Conservation (phyloP, 139 green algal genomes). For the Eudorina sp. region DNA sequence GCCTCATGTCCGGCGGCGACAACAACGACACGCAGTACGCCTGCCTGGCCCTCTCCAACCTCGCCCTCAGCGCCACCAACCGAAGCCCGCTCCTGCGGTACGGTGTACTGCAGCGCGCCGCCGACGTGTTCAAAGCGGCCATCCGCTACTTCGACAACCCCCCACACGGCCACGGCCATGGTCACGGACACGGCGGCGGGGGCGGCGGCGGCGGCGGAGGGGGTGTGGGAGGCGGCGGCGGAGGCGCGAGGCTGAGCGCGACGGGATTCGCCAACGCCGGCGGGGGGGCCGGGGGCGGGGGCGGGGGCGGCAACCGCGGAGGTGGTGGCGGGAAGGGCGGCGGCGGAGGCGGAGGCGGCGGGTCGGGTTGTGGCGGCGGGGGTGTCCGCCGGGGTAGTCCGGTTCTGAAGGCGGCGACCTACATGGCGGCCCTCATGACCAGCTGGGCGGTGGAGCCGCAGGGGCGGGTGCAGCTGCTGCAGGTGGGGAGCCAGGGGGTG, state of each 20-base stretch:
- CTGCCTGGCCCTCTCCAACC: conserved; percentile 2
- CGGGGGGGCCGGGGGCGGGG: background rate
- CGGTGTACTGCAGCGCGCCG: background rate
- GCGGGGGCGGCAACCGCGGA: background rate
- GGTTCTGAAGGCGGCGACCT: background rate
- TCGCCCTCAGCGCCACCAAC: background rate
- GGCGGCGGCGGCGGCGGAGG: too few relatives aligned
- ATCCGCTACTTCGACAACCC: background rate
- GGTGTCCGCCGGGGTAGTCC: background rate
- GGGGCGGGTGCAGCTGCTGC: background rate
- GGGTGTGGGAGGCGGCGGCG: too few relatives aligned
- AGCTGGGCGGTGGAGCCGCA: background rate
- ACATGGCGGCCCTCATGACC: background rate
- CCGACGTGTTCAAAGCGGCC: background rate
- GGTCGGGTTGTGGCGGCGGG: too few relatives aligned
- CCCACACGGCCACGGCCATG: too few relatives aligned
- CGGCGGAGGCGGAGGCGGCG: background rate
- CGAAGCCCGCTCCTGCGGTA: background rate
- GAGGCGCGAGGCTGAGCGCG: too few relatives aligned
- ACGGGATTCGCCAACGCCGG: too few relatives aligned
- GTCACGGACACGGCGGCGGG: too few relatives aligned
- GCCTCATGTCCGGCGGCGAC: background rate
- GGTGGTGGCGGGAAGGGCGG: background rate
- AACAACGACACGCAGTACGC: conserved; percentile 41
- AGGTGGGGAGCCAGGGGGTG: conserved; percentile 5